phyloP scores from a whole-genome alignment of 129 eudicot genomes.

The Pulicaria dysenterica region DNA sequence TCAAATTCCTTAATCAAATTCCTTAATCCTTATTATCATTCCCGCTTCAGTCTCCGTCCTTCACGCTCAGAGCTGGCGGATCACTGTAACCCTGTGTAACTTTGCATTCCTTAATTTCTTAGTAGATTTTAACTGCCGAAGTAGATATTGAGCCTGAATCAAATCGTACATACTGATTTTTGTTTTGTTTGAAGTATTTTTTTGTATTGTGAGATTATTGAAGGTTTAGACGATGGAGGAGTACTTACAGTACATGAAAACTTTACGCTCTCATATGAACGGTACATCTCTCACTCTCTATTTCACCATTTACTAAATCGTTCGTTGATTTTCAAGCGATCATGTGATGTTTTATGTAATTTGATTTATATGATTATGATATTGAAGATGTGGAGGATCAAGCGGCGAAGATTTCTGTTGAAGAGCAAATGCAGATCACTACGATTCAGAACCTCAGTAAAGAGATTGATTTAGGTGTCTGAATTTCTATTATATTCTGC shows the following conservation, averaged over 20 bases:
- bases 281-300: conserved; percentile 46
- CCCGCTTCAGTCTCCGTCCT: conserved; percentile 8
- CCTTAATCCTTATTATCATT: not conserved
- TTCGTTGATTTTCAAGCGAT: not conserved
- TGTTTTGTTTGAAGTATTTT: not conserved
- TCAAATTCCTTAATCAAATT: conserved; percentile 25
- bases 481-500: not conserved
- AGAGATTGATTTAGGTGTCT: conserved; percentile 65
- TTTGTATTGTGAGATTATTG: conserved; percentile 5
- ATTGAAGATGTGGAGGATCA: conserved; percentile 89
- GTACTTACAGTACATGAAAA: conserved; percentile 72
- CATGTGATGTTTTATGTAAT: not conserved
- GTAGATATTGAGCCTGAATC: conserved; percentile 14
- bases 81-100: conserved; percentile 19
- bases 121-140: conserved; percentile 3
- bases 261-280: conserved; percentile 81
- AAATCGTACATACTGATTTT: not conserved
- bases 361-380: conserved; percentile 5
- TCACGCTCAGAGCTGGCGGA: not conserved
- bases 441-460: conserved; percentile 60
- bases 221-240: conserved; percentile 61
- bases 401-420: conserved; percentile 68
- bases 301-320: not conserved
- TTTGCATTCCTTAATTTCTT: not conserved
- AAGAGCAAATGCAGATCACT: conserved; percentile 78